A percentile compares a stretch with the other conserved stretches of the same genome.
Evolutionary conservation across 176 grass and related monocot genomes (phyloP).

Genomic region (Oryza brachyantha): DNA sequence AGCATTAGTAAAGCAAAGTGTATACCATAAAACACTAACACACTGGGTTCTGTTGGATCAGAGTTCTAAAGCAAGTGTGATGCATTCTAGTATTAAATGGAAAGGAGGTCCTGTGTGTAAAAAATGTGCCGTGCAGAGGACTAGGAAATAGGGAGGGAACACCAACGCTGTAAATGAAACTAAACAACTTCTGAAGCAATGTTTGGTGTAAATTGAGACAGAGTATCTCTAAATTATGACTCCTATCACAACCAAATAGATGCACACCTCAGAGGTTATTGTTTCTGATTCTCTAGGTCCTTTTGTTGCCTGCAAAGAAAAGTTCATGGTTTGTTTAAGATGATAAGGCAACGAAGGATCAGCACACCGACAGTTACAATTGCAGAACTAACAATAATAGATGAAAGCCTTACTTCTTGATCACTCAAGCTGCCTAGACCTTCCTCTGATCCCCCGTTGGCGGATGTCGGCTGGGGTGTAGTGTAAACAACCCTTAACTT

Average conservation of each 20-base stretch:
- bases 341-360: not conserved
- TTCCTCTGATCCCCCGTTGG: constrained; percentile 62
- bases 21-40: not conserved
- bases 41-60: not conserved
- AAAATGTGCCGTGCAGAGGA: not conserved
- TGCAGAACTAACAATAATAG: not conserved
- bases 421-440: constrained; percentile 57
- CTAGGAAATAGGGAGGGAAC: not conserved
- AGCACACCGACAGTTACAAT: not conserved
- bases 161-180: not conserved
- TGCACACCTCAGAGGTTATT: constrained; percentile 32
- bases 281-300: constrained; percentile 49
- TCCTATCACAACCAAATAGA: constrained; percentile 4
- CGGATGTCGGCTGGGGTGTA: constrained; percentile 37
- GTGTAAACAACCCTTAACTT: constrained; percentile 76
- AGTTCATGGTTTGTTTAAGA: constrained; percentile 10
- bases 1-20: not conserved
- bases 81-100: not conserved
- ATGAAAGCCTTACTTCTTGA: constrained; percentile 41
- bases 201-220: constrained; percentile 12
- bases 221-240: not conserved
- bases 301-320: constrained; percentile 51
- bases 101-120: not conserved
- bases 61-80: not conserved
- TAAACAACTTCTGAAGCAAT: not conserved